phyloP scores from a whole-genome alignment of 768 basidiomycete genomes.

The Boletus reticuloceps region DNA sequence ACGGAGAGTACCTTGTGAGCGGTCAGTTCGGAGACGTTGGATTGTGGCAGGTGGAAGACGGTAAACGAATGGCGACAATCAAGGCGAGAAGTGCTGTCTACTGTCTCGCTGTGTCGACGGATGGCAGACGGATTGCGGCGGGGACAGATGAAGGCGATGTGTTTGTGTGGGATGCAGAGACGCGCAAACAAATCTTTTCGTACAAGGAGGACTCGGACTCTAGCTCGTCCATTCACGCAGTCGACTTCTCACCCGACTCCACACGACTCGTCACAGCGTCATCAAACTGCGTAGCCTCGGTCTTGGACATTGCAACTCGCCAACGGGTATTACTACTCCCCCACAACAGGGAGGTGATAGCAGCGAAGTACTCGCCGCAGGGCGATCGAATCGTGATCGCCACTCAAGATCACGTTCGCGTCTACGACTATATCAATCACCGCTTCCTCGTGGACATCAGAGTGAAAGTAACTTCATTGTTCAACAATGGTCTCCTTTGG shows the following conservation, averaged over 20 bases:
- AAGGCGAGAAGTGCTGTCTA: background rate
- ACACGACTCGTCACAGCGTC: background rate
- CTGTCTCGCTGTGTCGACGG: background rate
- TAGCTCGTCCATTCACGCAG: background rate
- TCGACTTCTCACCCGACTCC: slow-evolving; percentile 7
- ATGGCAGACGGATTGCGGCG: background rate
- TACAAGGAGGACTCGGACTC: background rate
- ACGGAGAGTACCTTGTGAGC: background rate
- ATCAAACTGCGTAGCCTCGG: background rate
- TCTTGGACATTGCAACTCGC: background rate
- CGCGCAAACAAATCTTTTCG: background rate
- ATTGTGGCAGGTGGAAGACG: background rate
- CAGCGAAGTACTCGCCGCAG: background rate
- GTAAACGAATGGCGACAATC: background rate
- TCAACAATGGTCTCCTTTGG: background rate
- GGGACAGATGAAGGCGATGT: background rate
- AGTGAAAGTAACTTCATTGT: background rate
- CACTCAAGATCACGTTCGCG: background rate
- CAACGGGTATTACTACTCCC: background rate
- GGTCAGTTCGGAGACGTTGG: background rate
- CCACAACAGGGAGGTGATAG: background rate
- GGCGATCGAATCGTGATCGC: slow-evolving; percentile 1
- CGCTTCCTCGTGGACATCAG: background rate
- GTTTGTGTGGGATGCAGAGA: background rate
- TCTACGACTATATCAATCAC: background rate